Conservation (phyloP, 768 basidiomycete species). For the Mycena haematopus region DNA sequence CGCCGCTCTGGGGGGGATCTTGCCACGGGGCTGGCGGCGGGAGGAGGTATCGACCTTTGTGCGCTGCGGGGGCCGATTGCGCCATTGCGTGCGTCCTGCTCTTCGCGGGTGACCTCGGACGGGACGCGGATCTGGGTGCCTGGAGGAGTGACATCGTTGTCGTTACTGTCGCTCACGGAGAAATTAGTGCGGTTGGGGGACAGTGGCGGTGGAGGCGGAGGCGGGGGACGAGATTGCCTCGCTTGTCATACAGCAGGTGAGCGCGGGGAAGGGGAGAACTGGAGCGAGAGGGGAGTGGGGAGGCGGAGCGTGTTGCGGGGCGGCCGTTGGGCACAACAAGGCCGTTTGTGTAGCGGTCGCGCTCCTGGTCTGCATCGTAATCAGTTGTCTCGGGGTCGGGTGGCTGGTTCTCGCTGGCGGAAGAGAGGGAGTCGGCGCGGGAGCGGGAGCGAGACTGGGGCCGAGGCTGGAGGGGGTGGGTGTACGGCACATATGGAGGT, state of each 20-base stretch:
- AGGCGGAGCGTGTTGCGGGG: slow-evolving; percentile 40
- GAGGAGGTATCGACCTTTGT: slow-evolving; percentile 11
- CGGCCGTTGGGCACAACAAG: slow-evolving; percentile 37
- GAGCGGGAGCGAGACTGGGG: slow-evolving; percentile 60
- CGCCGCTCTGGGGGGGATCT: slow-evolving; percentile 19
- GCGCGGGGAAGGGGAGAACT: slow-evolving; percentile 44
- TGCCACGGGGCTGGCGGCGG: slow-evolving; percentile 25
- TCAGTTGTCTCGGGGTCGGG: slow-evolving; percentile 70
- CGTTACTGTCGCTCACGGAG: slow-evolving; percentile 43
- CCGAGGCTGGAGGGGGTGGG: slow-evolving; percentile 51
- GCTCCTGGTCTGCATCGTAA: slow-evolving; percentile 51
- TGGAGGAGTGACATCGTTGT: slow-evolving; percentile 40
- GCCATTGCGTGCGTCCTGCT: slow-evolving; percentile 11
- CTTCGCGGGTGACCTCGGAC: slow-evolving; percentile 42
- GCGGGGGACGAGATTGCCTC: slow-evolving; percentile 35
- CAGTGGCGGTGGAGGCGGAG: slow-evolving; percentile 51
- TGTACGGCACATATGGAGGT: slow-evolving; percentile 51
- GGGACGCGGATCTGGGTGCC: slow-evolving; percentile 41
- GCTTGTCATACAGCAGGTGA: slow-evolving; percentile 38
- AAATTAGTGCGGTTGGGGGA: slow-evolving; percentile 51
- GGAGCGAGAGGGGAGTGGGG: slow-evolving; percentile 42
- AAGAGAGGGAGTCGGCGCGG: slow-evolving; percentile 74
- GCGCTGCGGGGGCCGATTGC: slow-evolving; percentile 12
- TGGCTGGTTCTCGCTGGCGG: slow-evolving; percentile 63
- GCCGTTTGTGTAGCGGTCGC: slow-evolving; percentile 44